Evolutionary conservation across 2,329 filamentous ascomycete genomes (phyloP).

Genomic region (Calonectria montana): DNA sequence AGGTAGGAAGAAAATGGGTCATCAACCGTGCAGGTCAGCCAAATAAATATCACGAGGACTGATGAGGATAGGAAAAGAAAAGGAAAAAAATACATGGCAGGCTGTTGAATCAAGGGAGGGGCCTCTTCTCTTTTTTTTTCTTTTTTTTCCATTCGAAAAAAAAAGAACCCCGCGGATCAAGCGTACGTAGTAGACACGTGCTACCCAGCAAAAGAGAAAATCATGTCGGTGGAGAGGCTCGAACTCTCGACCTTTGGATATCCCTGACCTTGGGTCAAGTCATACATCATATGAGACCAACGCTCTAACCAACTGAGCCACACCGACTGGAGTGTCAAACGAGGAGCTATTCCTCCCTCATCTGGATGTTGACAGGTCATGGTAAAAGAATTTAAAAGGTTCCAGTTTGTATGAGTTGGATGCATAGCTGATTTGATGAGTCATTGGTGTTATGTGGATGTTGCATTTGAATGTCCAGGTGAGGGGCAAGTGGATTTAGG

Average conservation of each 20-base stretch:
- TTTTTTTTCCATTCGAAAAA: too few relatives aligned
- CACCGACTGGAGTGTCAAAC: conserved; percentile 30
- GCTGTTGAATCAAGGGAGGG: background rate
- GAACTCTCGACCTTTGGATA: conserved; percentile 46
- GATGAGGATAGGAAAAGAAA: background rate
- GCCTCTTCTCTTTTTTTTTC: too few relatives aligned
- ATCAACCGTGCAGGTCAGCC: background rate
- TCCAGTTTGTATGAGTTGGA: background rate
- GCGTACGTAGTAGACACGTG: too few relatives aligned
- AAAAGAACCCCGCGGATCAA: too few relatives aligned
- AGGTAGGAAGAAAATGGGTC: background rate
- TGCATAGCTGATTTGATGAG: background rate
- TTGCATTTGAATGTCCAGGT: background rate
- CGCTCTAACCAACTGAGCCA: conserved; percentile 46
- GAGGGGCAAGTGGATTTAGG: background rate
- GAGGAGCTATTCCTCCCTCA: conserved; percentile 24
- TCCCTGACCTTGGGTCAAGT: conserved; percentile 37
- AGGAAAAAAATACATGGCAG: background rate
- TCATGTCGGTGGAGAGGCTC: conserved; percentile 42
- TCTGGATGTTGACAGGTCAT: conserved; percentile 14
- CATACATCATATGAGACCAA: conserved; percentile 43
- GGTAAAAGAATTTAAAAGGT: background rate
- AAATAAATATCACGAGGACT: background rate
- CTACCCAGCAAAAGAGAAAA: background rate
- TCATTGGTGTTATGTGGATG: background rate